These are phyloP conservation scores for Lichenothelia convexa DNA, from an alignment of 495 filamentous ascomycete species.

Conservation along the genomic window DNA sequence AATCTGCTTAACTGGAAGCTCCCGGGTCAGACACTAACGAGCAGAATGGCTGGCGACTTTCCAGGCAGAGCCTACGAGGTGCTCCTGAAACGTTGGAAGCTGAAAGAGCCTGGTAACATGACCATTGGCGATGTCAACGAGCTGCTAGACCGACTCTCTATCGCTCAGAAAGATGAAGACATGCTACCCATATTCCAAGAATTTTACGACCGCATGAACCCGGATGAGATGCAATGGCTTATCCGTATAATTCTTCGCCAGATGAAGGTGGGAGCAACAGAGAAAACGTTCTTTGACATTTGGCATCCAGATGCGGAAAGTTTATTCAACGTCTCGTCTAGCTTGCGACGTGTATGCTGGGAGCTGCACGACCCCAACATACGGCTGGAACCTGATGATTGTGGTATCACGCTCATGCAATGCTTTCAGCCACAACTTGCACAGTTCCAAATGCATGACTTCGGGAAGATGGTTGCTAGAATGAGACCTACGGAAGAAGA, in stretches of 20 bases:
- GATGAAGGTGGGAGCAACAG: constrained; percentile 96
- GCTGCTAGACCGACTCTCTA: constrained; percentile 60
- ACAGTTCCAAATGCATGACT: constrained; percentile 78
- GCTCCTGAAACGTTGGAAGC: constrained; percentile 66
- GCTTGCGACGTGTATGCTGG: constrained; percentile 84
- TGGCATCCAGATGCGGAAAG: constrained; percentile 91
- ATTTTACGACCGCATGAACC: constrained; percentile 84
- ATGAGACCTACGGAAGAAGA: constrained; percentile 54
- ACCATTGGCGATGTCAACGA: constrained; percentile 79
- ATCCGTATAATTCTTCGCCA: constrained; percentile 87
- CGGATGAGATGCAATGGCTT: constrained; percentile 84
- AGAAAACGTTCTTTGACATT: constrained; percentile 74
- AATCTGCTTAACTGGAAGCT: constrained; percentile 86
- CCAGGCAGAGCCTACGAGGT: constrained; percentile 75
- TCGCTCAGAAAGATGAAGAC: constrained; percentile 57
- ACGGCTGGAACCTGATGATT: constrained; percentile 55
- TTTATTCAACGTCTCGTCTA: constrained; percentile 81
- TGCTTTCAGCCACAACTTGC: constrained; percentile 96
- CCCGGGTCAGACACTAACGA: constrained; percentile 45
- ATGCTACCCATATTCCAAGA: constrained; percentile 61
- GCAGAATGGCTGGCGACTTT: constrained; percentile 70
- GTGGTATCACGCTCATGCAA: constrained; percentile 68
- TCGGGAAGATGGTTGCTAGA: constrained; percentile 62
- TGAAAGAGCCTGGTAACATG: constrained; percentile 54
- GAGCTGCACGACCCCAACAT: constrained; percentile 66